phyloP scores from a whole-genome alignment of 2,329 filamentous ascomycete species.

The Aspergillus sp. region DNA sequence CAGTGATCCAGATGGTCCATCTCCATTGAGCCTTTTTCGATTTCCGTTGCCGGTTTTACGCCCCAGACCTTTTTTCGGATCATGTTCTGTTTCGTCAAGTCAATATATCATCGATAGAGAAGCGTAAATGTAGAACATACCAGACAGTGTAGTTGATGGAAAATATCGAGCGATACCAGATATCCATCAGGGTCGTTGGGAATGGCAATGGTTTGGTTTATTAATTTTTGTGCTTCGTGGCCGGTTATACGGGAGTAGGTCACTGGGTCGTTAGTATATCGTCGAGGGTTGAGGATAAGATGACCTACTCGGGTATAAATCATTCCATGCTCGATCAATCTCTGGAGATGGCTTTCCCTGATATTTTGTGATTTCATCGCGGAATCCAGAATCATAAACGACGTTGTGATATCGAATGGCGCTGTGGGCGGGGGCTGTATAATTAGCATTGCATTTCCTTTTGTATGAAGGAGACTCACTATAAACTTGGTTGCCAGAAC shows the following conservation, averaged over 20 bases:
- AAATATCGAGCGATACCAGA: conserved; percentile 8
- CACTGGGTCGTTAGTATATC: no score
- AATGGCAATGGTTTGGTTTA: conserved; percentile 10
- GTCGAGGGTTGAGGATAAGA: no score
- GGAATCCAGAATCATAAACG: conserved; percentile 4
- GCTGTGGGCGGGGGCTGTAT: conserved; percentile 7
- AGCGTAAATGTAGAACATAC: conserved; percentile 4
- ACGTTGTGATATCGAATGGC: conserved; percentile 5
- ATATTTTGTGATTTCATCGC: conserved; percentile 1
- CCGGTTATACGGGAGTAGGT: no score
- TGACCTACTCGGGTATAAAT: conserved; percentile 3
- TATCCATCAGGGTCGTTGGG: conserved; percentile 6
- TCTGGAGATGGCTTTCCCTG: conserved; percentile 6
- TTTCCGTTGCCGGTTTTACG: not conserved
- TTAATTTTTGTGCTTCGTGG: conserved; percentile 3
- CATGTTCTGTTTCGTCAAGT: not conserved
- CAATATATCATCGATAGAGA: not conserved
- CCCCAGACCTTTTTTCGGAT: conserved; percentile 1
- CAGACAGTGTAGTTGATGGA: conserved; percentile 20
- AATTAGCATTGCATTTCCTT: no score
- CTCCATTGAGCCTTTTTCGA: not conserved
- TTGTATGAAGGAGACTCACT: no score
- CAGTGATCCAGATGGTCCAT: conserved; percentile 13
- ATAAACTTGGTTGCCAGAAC: no score
- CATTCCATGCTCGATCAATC: conserved; percentile 6